phyloP scores from a whole-genome alignment of 2,329 filamentous ascomycete species.

The Zasmidium cellare region DNA sequence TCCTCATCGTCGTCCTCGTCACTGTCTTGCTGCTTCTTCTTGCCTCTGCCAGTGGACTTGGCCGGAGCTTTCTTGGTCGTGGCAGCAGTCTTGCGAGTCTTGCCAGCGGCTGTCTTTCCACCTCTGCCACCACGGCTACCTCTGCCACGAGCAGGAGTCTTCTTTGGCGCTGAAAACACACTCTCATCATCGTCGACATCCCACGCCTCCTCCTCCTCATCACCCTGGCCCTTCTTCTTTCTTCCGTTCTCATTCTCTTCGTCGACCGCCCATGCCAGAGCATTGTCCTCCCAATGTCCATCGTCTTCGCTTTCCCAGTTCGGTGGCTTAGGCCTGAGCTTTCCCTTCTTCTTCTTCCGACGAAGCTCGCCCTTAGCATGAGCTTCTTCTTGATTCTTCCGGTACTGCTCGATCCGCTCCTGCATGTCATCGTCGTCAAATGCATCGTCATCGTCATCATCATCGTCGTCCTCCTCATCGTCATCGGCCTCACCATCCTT shows the following conservation, averaged over 20 bases:
- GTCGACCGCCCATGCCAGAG: conserved; percentile 61
- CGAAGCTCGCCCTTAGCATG: conserved; percentile 67
- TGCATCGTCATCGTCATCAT: conserved; percentile 64
- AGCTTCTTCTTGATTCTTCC: conserved; percentile 64
- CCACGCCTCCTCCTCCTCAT: conserved; percentile 38
- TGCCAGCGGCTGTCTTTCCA: conserved; percentile 43
- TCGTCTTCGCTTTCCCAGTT: conserved; percentile 89
- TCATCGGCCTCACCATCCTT: conserved; percentile 55
- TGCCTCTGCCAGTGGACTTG: conserved; percentile 37
- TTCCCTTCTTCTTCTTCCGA: conserved; percentile 46
- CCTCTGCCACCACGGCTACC: conserved; percentile 46
- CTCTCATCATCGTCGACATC: conserved; percentile 36
- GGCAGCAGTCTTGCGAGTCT: conserved; percentile 39
- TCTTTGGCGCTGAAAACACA: conserved; percentile 33
- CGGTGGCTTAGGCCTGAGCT: conserved; percentile 66
- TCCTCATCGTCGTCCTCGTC: conserved; percentile 46
- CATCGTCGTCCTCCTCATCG: conserved; percentile 66
- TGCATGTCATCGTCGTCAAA: conserved; percentile 63
- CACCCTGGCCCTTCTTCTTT: conserved; percentile 50
- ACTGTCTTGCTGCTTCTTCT: conserved; percentile 46
- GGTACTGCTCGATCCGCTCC: conserved; percentile 57
- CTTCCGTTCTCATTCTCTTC: too few relatives aligned
- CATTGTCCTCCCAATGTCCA: conserved; percentile 80
- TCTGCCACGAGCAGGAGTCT: conserved; percentile 40
- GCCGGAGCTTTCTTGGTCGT: conserved; percentile 38